A percentile compares a stretch with the other conserved stretches of the same genome.
Conservation (phyloP, 805 yeast genomes). For the Candida stauntonica region DNA sequence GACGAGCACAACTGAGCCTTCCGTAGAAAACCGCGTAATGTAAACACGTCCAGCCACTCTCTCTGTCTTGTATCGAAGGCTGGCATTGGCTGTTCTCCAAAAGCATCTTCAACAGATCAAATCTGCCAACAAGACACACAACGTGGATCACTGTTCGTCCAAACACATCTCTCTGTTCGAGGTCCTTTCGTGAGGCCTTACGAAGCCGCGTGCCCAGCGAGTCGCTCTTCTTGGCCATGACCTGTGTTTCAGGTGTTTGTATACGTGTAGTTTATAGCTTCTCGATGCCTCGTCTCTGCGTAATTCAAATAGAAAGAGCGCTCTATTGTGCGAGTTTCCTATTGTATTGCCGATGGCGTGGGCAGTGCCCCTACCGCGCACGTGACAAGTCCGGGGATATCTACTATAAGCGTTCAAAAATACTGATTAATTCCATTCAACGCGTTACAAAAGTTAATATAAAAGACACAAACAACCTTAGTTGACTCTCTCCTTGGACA, state of each 20-base stretch:
- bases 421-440: no score
- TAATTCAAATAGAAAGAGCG: no score
- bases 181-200: slow-evolving; percentile 33
- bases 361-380: not conserved
- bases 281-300: not conserved
- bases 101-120: slow-evolving; percentile 41
- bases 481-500: slow-evolving; percentile 59
- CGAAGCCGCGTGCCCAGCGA: slow-evolving; percentile 16
- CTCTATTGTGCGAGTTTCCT: no score
- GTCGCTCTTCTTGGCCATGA: slow-evolving; percentile 10
- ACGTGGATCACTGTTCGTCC: slow-evolving; percentile 67
- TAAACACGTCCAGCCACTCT: slow-evolving; percentile 78
- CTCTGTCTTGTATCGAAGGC: slow-evolving; percentile 50
- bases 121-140: slow-evolving; percentile 45
- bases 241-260: not conserved
- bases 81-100: slow-evolving; percentile 45
- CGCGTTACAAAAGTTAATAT: no score
- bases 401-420: no score
- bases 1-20: slow-evolving; percentile 49
- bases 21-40: slow-evolving; percentile 65
- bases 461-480: not conserved
- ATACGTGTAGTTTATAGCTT: not conserved
- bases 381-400: not conserved
- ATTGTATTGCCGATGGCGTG: no score
- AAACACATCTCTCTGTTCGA: slow-evolving; percentile 56